A percentile compares a stretch with the other conserved stretches of the same genome.
phyloP scores from a whole-genome alignment of 805 yeast genomes.

The Torulaspora gathmanii region DNA sequence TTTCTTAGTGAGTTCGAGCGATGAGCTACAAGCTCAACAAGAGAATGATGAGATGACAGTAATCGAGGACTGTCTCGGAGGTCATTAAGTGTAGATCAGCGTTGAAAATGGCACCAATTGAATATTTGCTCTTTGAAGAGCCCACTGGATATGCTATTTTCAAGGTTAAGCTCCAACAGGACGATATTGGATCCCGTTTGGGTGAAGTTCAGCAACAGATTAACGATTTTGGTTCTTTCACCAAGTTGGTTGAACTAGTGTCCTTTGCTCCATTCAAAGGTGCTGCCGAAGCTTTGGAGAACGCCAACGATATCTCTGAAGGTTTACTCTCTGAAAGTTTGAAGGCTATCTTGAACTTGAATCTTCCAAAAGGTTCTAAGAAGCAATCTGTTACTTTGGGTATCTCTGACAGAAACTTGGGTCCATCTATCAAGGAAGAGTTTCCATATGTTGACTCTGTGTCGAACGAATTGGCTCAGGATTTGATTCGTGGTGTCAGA shows the following conservation, averaged over 20 bases:
- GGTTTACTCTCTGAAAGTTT: conserved; percentile 92
- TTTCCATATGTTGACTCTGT: conserved; percentile 88
- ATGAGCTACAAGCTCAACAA: conserved; percentile 6
- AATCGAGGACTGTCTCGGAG: neutral
- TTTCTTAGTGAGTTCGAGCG: conserved; percentile 8
- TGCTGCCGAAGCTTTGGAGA: conserved; percentile 98
- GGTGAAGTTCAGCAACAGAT: conserved; percentile 92
- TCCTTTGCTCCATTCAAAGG: conserved; percentile 98
- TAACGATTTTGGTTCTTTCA: conserved; percentile 77
- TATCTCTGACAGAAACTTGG: conserved; percentile 89
- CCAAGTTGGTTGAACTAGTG: conserved; percentile 87
- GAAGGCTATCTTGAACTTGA: conserved; percentile 82
- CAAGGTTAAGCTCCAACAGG: conserved; percentile 90
- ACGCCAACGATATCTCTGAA: conserved; percentile 96
- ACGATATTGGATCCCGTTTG: conserved; percentile 84
- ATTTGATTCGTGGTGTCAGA: conserved; percentile 91
- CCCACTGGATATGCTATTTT: conserved; percentile 97
- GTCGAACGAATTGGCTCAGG: conserved; percentile 89
- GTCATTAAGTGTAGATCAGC: neutral
- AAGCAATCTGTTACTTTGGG: conserved; percentile 68
- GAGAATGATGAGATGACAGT: conserved; percentile 1
- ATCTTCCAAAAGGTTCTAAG: conserved; percentile 72
- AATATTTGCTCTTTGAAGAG: conserved; percentile 93
- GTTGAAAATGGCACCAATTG: conserved; percentile 59
- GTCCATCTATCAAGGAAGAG: conserved; percentile 90